Conservation (phyloP, 768 basidiomycete genomes). For the Leccinellum rugosiceps region DNA sequence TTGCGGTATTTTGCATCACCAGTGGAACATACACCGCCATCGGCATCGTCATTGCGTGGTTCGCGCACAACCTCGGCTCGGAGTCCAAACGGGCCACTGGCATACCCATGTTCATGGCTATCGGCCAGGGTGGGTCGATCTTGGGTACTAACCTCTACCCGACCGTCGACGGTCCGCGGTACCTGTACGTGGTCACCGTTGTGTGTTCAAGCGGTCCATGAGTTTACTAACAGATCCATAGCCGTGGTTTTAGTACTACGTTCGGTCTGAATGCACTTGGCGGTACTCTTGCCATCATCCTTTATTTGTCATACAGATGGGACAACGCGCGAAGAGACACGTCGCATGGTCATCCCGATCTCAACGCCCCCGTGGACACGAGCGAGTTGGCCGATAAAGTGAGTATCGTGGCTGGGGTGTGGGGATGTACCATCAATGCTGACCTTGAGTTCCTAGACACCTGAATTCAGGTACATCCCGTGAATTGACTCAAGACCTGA, state of each 20-base stretch:
- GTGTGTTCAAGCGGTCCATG: not conserved
- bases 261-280: conserved; percentile 30
- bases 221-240: not conserved
- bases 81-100: conserved; percentile 77
- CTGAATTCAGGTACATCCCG: conserved; percentile 21
- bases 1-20: conserved; percentile 75
- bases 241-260: conserved; percentile 58
- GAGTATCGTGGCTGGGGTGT: not conserved
- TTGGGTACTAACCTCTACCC: conserved; percentile 73
- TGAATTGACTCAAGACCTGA: not conserved
- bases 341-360: conserved; percentile 47
- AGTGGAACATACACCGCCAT: conserved; percentile 76
- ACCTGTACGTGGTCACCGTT: conserved; percentile 44
- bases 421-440: not conserved
- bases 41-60: conserved; percentile 75
- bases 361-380: conserved; percentile 54
- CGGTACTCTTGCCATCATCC: conserved; percentile 36
- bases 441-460: conserved; percentile 7
- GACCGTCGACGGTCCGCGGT: conserved; percentile 56
- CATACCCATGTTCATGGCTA: conserved; percentile 75
- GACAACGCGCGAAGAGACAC: conserved; percentile 57
- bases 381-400: conserved; percentile 67
- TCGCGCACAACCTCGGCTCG: conserved; percentile 73
- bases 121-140: conserved; percentile 74
- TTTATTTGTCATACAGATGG: conserved; percentile 57